Percentiles rank a stretch among this genome's conserved stretches.
Conservation (phyloP, 2,329 filamentous ascomycete species). For the Reticulascus tulasneorum region DNA sequence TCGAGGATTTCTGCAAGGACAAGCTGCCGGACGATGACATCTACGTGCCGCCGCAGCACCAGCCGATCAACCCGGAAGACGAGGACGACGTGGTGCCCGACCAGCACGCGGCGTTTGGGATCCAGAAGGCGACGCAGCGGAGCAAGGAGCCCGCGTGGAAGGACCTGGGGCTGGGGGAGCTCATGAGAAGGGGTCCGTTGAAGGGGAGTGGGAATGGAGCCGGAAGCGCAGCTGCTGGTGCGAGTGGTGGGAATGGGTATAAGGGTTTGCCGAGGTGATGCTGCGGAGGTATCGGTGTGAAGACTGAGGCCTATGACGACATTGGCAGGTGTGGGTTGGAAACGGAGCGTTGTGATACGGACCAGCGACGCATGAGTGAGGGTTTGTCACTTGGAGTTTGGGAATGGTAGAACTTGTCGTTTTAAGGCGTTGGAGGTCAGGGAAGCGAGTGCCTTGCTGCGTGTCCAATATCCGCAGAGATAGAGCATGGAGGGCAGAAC, state of each 20-base stretch:
- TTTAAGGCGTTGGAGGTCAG: too few relatives aligned
- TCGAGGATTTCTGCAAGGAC: slow-evolving; percentile 70
- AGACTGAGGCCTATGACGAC: too few relatives aligned
- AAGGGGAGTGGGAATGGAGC: slow-evolving; percentile 13
- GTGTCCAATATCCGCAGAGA: too few relatives aligned
- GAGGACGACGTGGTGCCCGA: slow-evolving; percentile 86
- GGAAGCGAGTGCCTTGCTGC: too few relatives aligned
- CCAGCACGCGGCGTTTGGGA: slow-evolving; percentile 84
- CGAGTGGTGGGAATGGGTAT: slow-evolving; percentile 11
- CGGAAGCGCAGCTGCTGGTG: slow-evolving; percentile 17
- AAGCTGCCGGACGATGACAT: slow-evolving; percentile 73
- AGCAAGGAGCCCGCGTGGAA: slow-evolving; percentile 72
- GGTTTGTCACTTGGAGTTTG: too few relatives aligned
- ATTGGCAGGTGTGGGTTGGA: too few relatives aligned
- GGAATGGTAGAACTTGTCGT: too few relatives aligned
- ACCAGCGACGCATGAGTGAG: too few relatives aligned
- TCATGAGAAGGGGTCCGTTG: slow-evolving; percentile 62
- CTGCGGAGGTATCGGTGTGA: too few relatives aligned
- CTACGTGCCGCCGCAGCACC: slow-evolving; percentile 74
- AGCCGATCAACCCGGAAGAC: slow-evolving; percentile 81
- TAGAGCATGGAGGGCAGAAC: too few relatives aligned
- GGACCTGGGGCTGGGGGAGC: slow-evolving; percentile 67
- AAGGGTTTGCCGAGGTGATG: too few relatives aligned
- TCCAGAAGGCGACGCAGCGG: slow-evolving; percentile 73
- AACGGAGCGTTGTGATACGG: too few relatives aligned